Base-by-base conservation (phyloP, 2,329 filamentous ascomycete genomes). In the Phialophora chinensis region DNA sequence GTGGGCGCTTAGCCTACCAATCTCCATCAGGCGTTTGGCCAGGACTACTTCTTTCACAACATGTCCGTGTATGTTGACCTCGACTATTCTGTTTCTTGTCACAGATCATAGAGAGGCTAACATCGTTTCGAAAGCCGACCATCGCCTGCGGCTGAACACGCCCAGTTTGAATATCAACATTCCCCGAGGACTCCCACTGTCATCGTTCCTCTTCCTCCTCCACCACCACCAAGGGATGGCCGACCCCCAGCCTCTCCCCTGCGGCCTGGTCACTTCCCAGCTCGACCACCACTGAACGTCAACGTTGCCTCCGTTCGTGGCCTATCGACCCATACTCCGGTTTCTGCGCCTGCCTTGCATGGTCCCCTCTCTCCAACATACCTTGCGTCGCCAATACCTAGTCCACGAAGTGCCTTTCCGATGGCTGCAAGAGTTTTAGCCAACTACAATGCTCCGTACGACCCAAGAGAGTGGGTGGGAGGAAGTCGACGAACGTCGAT, bases 381-480 rank as follows among this genome's bases (percentile, higher is more conserved):
- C 64, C 65, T 72, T 60, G 79, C 80, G 42, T 78, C 80, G 25
- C 78, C 80, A 4, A 74, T 73, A 7, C 75, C 75, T 31, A 73
- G 75, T 63, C 74, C 77, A 11, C 74, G 77, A 61, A 78, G 75
- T 23, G 73, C 76, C 11, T 78, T 80, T 62, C 78, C 80, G 29
- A 80, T 82, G 79, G 74, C 78, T n/a, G 75, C 77, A 54, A 78
- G 81, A 68, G 75, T 79, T 54, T 63, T 73, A 7, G 64, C 74
- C 31, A 72, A 73, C 33, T 82, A 81, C 68, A 81, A 74, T 72
- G 76, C 79, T 27, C 77, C 79, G 8, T 84, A 84, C 68, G 82
- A 84, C 69, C 82, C 82, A 42, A 80, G 80, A 67, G 79, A 83
- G 75, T 84, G 82, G 82, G 80, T 78, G 0, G 78, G 79, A 23